Evolutionary conservation across 2,329 filamentous ascomycete species (phyloP).

Genomic region (Alternaria gansuensis): DNA sequence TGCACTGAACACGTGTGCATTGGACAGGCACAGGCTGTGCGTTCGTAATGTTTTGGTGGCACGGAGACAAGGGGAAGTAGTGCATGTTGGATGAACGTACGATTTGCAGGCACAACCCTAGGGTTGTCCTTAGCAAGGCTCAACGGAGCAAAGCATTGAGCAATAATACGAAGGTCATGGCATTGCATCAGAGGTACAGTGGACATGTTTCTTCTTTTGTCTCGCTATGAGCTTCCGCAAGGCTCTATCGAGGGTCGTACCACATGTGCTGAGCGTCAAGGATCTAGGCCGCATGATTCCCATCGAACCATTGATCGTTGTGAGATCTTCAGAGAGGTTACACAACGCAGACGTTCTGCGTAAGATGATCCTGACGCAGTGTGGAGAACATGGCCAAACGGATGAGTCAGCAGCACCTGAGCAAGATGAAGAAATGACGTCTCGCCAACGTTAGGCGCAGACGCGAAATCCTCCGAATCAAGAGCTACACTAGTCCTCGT

Average conservation of each 20-base stretch:
- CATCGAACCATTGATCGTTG: no score
- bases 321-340: background rate
- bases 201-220: background rate
- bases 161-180: background rate
- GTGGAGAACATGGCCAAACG: background rate
- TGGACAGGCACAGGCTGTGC: background rate
- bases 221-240: background rate
- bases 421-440: slow-evolving; percentile 15
- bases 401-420: slow-evolving; percentile 12
- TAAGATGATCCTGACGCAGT: background rate
- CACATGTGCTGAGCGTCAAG: background rate
- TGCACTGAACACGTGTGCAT: background rate
- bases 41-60: background rate
- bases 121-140: background rate
- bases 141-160: background rate
- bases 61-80: background rate
- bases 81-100: background rate
- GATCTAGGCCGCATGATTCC: no score
- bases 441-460: background rate
- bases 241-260: background rate
- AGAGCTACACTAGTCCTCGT: background rate
- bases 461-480: background rate
- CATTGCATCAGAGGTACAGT: background rate
- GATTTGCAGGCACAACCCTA: background rate
- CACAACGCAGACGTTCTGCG: background rate